Conservation (phyloP, 1,284 basidiomycete species). For the Vanrija humicola region DNA sequence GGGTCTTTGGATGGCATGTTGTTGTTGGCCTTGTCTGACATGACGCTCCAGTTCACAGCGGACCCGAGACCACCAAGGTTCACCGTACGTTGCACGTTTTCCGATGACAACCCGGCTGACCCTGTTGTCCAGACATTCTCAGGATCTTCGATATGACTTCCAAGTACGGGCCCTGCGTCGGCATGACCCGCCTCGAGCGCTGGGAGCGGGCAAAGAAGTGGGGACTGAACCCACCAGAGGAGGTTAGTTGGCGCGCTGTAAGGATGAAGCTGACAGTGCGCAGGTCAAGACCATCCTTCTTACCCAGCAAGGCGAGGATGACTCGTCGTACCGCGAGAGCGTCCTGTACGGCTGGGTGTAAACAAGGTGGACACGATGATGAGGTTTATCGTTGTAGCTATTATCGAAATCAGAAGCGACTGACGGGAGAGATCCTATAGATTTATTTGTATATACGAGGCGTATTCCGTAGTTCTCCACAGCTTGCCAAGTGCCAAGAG, state of each 20-base stretch:
- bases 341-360: slow-evolving; percentile 52
- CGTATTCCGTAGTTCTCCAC: too few species aligned
- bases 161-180: slow-evolving; percentile 81
- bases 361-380: neutral
- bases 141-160: slow-evolving; percentile 76
- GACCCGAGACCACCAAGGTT: slow-evolving; percentile 40
- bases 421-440: too few species aligned
- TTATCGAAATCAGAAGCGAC: too few species aligned
- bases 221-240: slow-evolving; percentile 75
- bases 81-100: slow-evolving; percentile 31
- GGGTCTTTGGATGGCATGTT: slow-evolving; percentile 37
- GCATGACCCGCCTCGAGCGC: slow-evolving; percentile 73
- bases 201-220: slow-evolving; percentile 81
- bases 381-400: neutral
- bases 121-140: slow-evolving; percentile 60
- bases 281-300: slow-evolving; percentile 72
- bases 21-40: neutral
- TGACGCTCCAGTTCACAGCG: slow-evolving; percentile 34
- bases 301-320: slow-evolving; percentile 56
- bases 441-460: too few species aligned
- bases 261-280: neutral
- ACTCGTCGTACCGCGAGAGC: slow-evolving; percentile 53
- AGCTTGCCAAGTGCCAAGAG: too few species aligned
- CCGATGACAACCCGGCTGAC: neutral
- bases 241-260: slow-evolving; percentile 54